Conservation (phyloP, 164 flowering plant species). For the Umbilicus rupestris region DNA sequence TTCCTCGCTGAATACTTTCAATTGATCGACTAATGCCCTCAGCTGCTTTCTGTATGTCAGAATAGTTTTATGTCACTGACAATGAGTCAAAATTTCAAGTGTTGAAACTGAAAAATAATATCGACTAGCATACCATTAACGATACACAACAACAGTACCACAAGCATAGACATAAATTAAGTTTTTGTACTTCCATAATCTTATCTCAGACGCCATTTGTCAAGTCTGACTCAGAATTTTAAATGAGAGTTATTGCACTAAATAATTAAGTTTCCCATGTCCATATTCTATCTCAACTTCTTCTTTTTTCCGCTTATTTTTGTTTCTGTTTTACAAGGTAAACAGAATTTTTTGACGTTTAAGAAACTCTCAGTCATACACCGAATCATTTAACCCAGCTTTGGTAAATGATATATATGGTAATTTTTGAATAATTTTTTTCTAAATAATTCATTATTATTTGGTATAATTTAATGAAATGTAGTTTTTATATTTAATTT, state of each 20-base stretch:
- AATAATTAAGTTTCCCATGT: background rate
- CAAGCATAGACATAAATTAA: background rate
- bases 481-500: no score
- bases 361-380: no score
- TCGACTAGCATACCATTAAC: background rate
- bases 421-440: no score
- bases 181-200: background rate
- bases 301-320: background rate
- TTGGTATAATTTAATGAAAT: no score
- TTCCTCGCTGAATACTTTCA: slow-evolving; percentile 44
- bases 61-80: background rate
- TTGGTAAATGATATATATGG: no score
- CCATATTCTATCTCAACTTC: background rate
- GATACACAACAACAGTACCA: background rate
- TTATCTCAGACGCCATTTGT: background rate
- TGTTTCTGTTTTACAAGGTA: background rate
- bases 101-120: background rate
- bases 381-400: no score
- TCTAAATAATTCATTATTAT: no score
- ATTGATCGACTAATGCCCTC: slow-evolving; percentile 30
- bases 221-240: background rate
- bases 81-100: background rate
- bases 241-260: background rate
- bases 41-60: slow-evolving; percentile 52
- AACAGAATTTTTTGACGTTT: no score